These are phyloP conservation scores for Penicillium argentinense DNA, from an alignment of 495 filamentous ascomycete genomes.

Conservation along the genomic window DNA sequence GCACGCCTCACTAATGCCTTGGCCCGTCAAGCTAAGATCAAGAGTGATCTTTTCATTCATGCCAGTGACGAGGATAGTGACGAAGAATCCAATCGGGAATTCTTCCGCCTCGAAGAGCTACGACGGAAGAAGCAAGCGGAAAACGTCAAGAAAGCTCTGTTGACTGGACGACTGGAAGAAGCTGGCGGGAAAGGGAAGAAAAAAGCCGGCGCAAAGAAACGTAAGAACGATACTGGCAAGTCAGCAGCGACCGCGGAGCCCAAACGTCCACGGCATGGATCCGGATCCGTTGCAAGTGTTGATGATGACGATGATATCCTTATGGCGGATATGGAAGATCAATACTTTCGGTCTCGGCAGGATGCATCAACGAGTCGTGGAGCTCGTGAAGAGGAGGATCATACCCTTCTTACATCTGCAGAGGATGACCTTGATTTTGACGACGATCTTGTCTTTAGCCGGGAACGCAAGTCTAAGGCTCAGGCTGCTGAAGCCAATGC, in stretches of 20 bases:
- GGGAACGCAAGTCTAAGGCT: slow-evolving; percentile 20
- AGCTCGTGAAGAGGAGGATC: slow-evolving; percentile 22
- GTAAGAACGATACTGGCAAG: slow-evolving; percentile 28
- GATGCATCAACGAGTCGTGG: slow-evolving; percentile 22
- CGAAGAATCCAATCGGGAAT: slow-evolving; percentile 61
- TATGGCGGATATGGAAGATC: slow-evolving; percentile 31
- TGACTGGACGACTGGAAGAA: slow-evolving; percentile 53
- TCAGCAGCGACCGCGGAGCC: slow-evolving; percentile 12
- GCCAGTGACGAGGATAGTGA: slow-evolving; percentile 80
- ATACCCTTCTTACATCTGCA: slow-evolving; percentile 29
- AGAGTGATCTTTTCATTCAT: slow-evolving; percentile 77
- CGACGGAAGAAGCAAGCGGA: slow-evolving; percentile 50
- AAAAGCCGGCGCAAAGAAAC: slow-evolving; percentile 29
- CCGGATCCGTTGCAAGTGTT: slow-evolving; percentile 16
- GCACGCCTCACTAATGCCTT: slow-evolving; percentile 57
- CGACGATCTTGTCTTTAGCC: slow-evolving; percentile 39
- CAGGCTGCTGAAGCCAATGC: slow-evolving; percentile 7
- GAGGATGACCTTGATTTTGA: slow-evolving; percentile 41
- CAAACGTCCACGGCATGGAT: slow-evolving; percentile 39
- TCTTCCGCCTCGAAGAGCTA: slow-evolving; percentile 69
- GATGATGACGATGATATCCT: slow-evolving; percentile 35
- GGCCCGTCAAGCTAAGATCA: slow-evolving; percentile 72
- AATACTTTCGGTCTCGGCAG: slow-evolving; percentile 20
- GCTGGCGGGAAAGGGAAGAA: slow-evolving; percentile 31
- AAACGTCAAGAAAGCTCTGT: slow-evolving; percentile 49